phyloP scores from a whole-genome alignment of 2,329 filamentous ascomycete genomes.

The Fusarium solani-melongenae region DNA sequence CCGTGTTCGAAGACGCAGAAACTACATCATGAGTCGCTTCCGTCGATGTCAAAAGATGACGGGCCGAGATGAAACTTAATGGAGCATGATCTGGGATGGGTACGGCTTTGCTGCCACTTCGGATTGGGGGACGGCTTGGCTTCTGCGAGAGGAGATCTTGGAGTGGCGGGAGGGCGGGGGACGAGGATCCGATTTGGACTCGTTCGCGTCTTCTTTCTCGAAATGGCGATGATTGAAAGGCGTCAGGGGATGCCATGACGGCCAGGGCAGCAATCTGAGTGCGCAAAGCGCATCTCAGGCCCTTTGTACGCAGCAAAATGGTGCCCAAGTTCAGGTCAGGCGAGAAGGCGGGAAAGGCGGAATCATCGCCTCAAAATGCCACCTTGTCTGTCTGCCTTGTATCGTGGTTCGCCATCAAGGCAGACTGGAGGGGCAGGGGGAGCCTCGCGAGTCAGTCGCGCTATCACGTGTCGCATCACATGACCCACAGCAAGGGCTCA shows the following conservation, averaged over 20 bases:
- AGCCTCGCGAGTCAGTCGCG: slow-evolving; percentile 47
- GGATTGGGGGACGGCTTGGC: slow-evolving; percentile 46
- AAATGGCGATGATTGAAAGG: slow-evolving; percentile 46
- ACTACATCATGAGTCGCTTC: slow-evolving; percentile 37
- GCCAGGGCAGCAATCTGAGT: slow-evolving; percentile 44
- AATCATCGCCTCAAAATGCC: slow-evolving; percentile 26
- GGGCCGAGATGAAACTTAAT: slow-evolving; percentile 56
- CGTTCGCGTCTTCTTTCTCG: slow-evolving; percentile 48
- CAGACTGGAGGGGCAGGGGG: not conserved
- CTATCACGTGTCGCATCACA: slow-evolving; percentile 49
- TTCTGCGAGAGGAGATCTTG: slow-evolving; percentile 58
- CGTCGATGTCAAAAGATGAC: slow-evolving; percentile 50
- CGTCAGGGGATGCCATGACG: slow-evolving; percentile 50
- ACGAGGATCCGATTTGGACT: slow-evolving; percentile 56
- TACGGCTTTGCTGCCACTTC: slow-evolving; percentile 51
- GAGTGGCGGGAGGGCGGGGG: slow-evolving; percentile 66
- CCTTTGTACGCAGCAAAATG: slow-evolving; percentile 45
- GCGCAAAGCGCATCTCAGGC: slow-evolving; percentile 61
- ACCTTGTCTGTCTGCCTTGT: slow-evolving; percentile 6
- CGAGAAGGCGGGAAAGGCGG: slow-evolving; percentile 17
- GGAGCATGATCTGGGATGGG: slow-evolving; percentile 51
- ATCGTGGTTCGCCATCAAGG: slow-evolving; percentile 17
- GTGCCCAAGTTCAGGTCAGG: slow-evolving; percentile 17
- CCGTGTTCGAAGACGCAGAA: not conserved
- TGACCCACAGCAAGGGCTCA: slow-evolving; percentile 52